A percentile compares a stretch with the other conserved stretches of the same genome.
phyloP scores from a whole-genome alignment of 2,329 filamentous ascomycete species.

The Colletotrichum shisoi region DNA sequence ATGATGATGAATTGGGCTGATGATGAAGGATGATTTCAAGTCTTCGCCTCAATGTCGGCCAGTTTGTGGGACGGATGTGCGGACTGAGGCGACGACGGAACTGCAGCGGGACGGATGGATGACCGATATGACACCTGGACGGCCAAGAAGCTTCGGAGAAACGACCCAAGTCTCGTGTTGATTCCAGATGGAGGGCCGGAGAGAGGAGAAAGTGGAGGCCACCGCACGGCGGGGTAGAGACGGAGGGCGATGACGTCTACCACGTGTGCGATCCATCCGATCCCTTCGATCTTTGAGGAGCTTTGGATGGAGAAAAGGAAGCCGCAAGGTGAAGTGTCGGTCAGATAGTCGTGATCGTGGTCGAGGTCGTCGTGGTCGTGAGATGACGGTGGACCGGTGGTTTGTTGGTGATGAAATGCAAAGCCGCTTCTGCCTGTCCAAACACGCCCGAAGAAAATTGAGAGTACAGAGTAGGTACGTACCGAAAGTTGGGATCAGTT shows the following conservation, averaged over 20 bases:
- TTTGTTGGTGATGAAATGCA: not conserved
- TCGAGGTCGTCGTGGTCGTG: too few species aligned
- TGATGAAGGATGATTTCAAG: not conserved
- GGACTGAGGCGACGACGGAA: not conserved
- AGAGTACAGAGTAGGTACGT: not conserved
- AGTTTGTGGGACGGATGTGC: slow-evolving; percentile 10
- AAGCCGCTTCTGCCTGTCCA: too few species aligned
- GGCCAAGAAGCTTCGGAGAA: not conserved
- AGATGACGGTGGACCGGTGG: too few species aligned
- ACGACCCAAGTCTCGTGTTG: not conserved
- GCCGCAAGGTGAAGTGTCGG: too few species aligned
- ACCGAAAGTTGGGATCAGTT: too few species aligned
- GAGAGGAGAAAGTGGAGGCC: not conserved
- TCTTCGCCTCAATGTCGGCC: slow-evolving; percentile 27
- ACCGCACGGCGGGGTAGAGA: not conserved
- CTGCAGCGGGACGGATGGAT: not conserved
- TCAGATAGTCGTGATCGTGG: too few species aligned
- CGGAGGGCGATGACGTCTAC: not conserved
- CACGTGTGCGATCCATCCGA: not conserved
- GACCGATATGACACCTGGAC: not conserved
- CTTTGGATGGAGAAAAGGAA: too few species aligned
- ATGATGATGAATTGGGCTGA: not conserved
- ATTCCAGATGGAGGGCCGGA: not conserved
- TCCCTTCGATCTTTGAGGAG: too few species aligned
- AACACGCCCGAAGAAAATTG: too few species aligned